Evolutionary conservation across 2,329 filamentous ascomycete species (phyloP).

Genomic region (Cladosporium sp.): DNA sequence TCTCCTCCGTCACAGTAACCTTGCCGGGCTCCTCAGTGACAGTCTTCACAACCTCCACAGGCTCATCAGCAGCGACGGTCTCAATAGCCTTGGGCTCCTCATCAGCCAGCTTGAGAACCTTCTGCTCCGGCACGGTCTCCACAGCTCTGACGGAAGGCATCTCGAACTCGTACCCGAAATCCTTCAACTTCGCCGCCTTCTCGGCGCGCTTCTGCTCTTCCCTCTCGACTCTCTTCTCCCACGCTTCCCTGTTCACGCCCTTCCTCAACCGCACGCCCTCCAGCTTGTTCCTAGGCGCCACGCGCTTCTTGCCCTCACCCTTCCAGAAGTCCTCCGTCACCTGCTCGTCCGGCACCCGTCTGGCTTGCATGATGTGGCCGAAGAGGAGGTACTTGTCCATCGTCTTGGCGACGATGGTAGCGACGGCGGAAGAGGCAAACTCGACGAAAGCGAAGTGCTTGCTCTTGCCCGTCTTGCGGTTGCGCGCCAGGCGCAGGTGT

Average conservation of each 20-base stretch:
- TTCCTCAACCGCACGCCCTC: constrained; percentile 69
- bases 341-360: constrained; percentile 68
- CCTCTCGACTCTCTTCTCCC: constrained; percentile 68
- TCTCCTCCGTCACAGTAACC: constrained; percentile 28
- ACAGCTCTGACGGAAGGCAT: constrained; percentile 65
- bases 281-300: constrained; percentile 81
- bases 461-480: constrained; percentile 82
- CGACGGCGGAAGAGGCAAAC: constrained; percentile 71
- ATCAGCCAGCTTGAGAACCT: constrained; percentile 35
- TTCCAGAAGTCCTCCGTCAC: constrained; percentile 81
- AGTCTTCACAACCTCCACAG: background rate
- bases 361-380: constrained; percentile 87
- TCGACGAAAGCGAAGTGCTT: constrained; percentile 96
- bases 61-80: constrained; percentile 14
- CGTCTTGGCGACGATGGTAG: constrained; percentile 85
- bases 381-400: constrained; percentile 98
- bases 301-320: constrained; percentile 81
- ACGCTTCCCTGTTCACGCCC: constrained; percentile 68
- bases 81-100: constrained; percentile 36
- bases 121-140: constrained; percentile 42
- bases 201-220: constrained; percentile 66
- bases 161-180: constrained; percentile 77
- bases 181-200: constrained; percentile 71
- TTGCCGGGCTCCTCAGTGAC: constrained; percentile 17
- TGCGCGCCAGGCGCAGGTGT: constrained; percentile 77